Conservation (phyloP, 495 filamentous ascomycete species). For the Talaromyces ruber region DNA sequence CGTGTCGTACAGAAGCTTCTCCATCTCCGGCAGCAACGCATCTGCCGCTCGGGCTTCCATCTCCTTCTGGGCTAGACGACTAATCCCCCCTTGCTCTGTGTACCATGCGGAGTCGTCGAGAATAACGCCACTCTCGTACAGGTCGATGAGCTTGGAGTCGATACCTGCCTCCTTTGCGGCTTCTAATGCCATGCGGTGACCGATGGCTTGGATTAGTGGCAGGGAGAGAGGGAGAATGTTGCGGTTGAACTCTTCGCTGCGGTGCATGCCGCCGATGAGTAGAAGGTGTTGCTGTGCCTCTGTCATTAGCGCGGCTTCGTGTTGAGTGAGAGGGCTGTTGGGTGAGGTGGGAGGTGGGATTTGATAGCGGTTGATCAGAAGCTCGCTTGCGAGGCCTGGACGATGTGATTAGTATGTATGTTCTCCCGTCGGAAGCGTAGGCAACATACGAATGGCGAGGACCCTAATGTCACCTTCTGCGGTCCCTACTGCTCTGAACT, state of each 20-base stretch:
- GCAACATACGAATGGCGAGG: not conserved
- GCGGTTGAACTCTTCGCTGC: constrained; percentile 20
- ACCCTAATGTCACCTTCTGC: not conserved
- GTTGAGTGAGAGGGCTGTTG: constrained; percentile 13
- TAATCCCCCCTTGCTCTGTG: constrained; percentile 2
- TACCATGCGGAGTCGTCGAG: constrained; percentile 17
- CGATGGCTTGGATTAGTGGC: constrained; percentile 20
- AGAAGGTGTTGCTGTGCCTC: constrained; percentile 3
- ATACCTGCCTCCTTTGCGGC: constrained; percentile 18
- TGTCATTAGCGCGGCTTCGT: constrained; percentile 21
- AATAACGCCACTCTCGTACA: constrained; percentile 23
- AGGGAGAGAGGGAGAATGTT: constrained; percentile 21
- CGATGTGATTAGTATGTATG: not conserved
- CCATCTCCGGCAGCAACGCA: constrained; percentile 6
- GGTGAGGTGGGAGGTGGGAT: constrained; percentile 17
- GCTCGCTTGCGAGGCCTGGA: constrained; percentile 22
- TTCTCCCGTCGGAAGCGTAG: no score
- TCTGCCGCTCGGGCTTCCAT: not conserved
- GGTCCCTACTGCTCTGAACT: not conserved
- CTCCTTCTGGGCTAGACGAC: not conserved
- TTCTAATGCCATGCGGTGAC: constrained; percentile 29
- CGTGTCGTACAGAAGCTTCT: constrained; percentile 5
- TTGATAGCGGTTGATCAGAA: constrained; percentile 23
- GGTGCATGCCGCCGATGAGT: constrained; percentile 7
- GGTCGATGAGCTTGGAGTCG: constrained; percentile 12